Evolutionary conservation across 768 basidiomycete species (phyloP), one percentile per base, ranked within the genome.

Genomic region (Russula sp.): DNA sequence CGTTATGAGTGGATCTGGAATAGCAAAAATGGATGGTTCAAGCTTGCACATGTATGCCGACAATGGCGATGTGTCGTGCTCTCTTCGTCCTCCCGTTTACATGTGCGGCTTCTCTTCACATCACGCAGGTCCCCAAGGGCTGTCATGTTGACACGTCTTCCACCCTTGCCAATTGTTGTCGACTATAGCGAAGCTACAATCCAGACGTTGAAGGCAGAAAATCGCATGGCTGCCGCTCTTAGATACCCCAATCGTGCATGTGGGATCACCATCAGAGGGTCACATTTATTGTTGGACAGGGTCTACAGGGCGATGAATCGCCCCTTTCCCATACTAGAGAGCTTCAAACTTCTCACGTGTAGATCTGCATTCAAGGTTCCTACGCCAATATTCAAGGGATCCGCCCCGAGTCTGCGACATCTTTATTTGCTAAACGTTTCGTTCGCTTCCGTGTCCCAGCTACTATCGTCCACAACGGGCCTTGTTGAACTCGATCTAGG

Each of bases 11-110:
- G 13, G 6, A 2, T 13, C 31, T 51, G 57, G 57, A 39, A 51
- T 16, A 13, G 57, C 35, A 44, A 6, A 51, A 6, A 32, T n/a
- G 58, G 58, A 14, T 59, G 58, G 58, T 52, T 50, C 58, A 59
- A 42, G 40, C 58, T 59, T 37, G 39, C 39, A 34, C 57, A 59
- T 59, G 57, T 59, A 18, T 59, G 57, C 37, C 48, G 35, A 32
- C 27, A 27, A 7, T 59, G 58, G 58, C 58, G 58, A 51, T n/a
- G 7, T 40, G 5, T 52, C 32, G 50, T 52, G 7, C 32, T 59
- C 31, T 20, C 50, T 6, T 59, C 50, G 31, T 4, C 31, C 20
- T 34, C 31, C 27, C 58, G 50, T 16, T 44, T 59, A 16, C 39
- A 59, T 11, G 6, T 52, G 18, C 37, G 35, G 27, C 14, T 59